Evolutionary conservation across 805 yeast species (phyloP).

Genomic region (Teunomyces lycoperdinae): DNA sequence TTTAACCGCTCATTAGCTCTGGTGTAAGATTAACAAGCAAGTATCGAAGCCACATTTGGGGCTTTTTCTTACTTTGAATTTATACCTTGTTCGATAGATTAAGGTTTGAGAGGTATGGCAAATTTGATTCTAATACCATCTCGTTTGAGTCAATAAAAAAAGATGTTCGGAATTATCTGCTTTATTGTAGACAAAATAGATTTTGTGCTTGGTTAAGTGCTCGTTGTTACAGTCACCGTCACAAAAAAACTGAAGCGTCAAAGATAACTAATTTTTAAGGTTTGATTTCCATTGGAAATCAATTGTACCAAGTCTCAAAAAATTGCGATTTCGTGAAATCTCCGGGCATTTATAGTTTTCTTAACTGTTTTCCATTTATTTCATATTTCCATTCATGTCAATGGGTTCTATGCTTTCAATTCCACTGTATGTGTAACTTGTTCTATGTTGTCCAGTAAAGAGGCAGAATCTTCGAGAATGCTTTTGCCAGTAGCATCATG

Average conservation of each 20-base stretch:
- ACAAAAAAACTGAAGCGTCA: background rate
- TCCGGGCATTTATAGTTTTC: background rate
- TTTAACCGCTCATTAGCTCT: no score
- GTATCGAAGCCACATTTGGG: no score
- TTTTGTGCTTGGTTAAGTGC: background rate
- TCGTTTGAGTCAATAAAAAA: no score
- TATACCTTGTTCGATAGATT: no score
- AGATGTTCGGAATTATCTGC: background rate
- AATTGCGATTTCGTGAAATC: background rate
- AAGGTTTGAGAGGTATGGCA: no score
- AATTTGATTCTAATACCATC: no score
- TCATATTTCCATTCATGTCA: no score
- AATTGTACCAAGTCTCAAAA: background rate
- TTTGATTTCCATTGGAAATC: background rate
- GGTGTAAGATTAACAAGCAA: no score
- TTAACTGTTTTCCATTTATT: no score
- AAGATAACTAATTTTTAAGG: background rate
- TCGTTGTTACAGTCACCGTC: background rate
- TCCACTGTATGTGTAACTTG: background rate
- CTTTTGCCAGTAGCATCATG: conserved; percentile 17
- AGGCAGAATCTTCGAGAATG: background rate
- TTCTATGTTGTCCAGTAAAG: background rate
- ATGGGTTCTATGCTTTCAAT: background rate
- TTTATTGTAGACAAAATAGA: background rate
- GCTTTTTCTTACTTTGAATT: no score